Base-by-base conservation (phyloP, 2,329 filamentous ascomycete genomes). In the Trichoderma atrobrunneum region DNA sequence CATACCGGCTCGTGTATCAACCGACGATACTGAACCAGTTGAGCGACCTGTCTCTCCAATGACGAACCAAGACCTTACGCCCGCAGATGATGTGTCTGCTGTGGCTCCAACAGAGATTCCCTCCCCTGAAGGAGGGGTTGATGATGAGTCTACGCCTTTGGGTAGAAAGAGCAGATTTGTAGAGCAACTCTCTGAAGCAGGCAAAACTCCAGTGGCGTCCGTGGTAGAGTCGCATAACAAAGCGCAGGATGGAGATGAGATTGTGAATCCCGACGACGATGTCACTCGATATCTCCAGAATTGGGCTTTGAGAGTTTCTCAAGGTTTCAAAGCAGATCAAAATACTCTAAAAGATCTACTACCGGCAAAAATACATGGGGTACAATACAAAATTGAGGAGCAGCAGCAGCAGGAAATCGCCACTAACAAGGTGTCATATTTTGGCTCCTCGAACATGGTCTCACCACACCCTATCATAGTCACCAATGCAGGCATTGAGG, bases 401-500 rank as follows among this genome's bases (percentile, higher is more conserved):
- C 14, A 61, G 36, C n/a, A 61, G 36, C 8, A 59, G 5, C 21
- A 24, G 7, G 67, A 70, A 7, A 61, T 30, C 3, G 5, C 18
- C 21, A 30, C 14, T n/a, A n/a, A 26, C 4, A 51, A 36, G 16
- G 16, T 18, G 5, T 24, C 34, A 5, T 48, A 43, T 21, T 61
- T 61, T 32, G 57, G 16, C 7, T 43, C 30, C 24, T 56, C 72
- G 21, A 48, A 34, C 7, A 70, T 68, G 43, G 34, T 66, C 48
- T 74, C 57, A 5, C 73, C 71, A 28, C 62, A 74, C 24, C 73
- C 71, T 2, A 74, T 74, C 32, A 74, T 73, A 24, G 71, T 73
- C 7, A 74, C 68, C n/a, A 72, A 62, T 32, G 60, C 73, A 30
- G 73, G 71, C 2, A 72, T 74, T 32, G 73, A 74, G 39, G 57